Evolutionary conservation across 768 basidiomycete genomes (phyloP).

Genomic region (Dacryopinax spathularia): DNA sequence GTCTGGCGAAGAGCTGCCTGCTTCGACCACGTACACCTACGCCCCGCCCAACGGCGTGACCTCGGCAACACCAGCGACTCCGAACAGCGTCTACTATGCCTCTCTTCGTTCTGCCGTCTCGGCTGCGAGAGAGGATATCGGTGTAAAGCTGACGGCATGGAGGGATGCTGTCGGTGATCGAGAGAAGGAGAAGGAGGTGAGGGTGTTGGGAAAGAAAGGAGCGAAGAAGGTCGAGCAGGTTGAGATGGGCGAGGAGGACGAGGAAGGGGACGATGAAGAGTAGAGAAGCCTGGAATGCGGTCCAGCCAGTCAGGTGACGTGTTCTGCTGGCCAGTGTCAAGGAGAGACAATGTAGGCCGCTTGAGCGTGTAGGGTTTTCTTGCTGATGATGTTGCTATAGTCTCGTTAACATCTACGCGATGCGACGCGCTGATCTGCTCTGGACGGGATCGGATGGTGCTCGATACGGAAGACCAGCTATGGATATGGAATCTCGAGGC

Average conservation of each 20-base stretch:
- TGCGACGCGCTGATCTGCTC: too few relatives aligned
- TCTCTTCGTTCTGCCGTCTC: conserved; percentile 27
- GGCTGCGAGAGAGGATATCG: conserved; percentile 40
- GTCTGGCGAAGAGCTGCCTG: not conserved
- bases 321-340: too few relatives aligned
- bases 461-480: too few relatives aligned
- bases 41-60: not conserved
- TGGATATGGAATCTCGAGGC: too few relatives aligned
- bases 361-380: too few relatives aligned
- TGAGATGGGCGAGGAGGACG: conserved; percentile 24
- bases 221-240: conserved; percentile 14
- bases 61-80: not conserved
- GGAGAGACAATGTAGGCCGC: too few relatives aligned
- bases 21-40: not conserved
- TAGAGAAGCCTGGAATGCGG: not conserved
- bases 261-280: conserved; percentile 29
- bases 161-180: conserved; percentile 53
- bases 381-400: too few relatives aligned
- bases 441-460: too few relatives aligned
- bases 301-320: too few relatives aligned
- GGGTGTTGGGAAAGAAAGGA: not conserved
- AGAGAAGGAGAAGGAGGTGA: conserved; percentile 44
- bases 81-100: conserved; percentile 3
- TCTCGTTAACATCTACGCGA: too few relatives aligned
- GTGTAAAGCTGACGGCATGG: conserved; percentile 60